Evolutionary conservation across 129 eudicot species (phyloP).

Genomic region (Flaveria bidentis): DNA sequence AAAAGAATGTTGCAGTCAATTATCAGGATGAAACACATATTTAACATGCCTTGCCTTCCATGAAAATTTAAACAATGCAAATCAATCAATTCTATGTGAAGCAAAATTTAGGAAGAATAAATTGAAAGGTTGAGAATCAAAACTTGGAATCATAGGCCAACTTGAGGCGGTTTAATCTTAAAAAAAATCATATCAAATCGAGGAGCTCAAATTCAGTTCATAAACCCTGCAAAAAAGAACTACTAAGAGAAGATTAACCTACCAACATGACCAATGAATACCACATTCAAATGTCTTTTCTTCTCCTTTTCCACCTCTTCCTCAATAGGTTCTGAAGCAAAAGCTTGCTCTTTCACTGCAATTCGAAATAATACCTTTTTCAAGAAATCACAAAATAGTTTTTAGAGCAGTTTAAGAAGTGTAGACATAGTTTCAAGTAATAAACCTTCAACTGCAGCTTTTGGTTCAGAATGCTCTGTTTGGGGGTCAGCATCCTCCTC

Average conservation of each 20-base stretch:
- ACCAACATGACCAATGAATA: constrained; percentile 98
- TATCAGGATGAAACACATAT: not conserved
- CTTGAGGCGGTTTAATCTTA: not conserved
- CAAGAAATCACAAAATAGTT: not conserved
- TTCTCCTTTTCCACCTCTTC: constrained; percentile 48
- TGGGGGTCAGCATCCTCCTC: constrained; percentile 28
- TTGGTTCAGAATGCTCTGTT: constrained; percentile 16
- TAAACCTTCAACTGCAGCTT: constrained; percentile 36
- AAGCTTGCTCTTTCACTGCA: constrained; percentile 47
- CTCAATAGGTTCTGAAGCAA: constrained; percentile 42
- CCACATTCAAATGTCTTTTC: constrained; percentile 90
- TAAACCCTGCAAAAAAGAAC: not conserved
- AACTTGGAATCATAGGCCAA: not conserved
- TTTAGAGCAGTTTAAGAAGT: not conserved
- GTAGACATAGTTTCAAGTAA: constrained; percentile 10
- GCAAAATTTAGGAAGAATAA: not conserved
- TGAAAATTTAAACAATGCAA: not conserved
- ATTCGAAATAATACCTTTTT: constrained; percentile 8
- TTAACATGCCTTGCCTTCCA: not conserved
- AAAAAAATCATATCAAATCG: not conserved
- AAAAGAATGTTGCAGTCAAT: not conserved
- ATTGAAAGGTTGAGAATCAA: constrained; percentile 41
- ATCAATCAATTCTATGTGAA: not conserved
- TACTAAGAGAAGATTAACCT: constrained; percentile 24
- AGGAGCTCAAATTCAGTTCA: not conserved